Conservation (phyloP, 805 yeast species). For the Pichia heedii region DNA sequence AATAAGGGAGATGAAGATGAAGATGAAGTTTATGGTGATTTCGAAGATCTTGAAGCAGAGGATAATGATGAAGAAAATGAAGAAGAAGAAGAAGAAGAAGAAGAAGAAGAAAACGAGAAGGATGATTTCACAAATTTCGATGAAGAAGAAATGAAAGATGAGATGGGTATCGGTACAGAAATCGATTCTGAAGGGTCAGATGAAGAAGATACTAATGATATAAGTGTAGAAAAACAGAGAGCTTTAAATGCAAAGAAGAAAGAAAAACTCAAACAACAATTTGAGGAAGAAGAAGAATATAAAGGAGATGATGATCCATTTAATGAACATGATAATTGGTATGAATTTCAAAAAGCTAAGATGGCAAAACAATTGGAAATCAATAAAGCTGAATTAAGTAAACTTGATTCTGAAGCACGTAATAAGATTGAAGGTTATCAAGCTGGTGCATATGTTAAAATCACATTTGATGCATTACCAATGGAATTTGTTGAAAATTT, state of each 20-base stretch:
- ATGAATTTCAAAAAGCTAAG: constrained; percentile 92
- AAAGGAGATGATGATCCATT: constrained; percentile 61
- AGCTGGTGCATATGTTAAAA: constrained; percentile 89
- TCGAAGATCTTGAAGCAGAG: constrained; percentile 22
- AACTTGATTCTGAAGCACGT: constrained; percentile 70
- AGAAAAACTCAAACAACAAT: constrained; percentile 79
- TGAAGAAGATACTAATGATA: constrained; percentile 31
- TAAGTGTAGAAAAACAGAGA: constrained; percentile 67
- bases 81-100: constrained; percentile 32
- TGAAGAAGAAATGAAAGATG: constrained; percentile 38
- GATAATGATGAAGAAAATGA: constrained; percentile 36
- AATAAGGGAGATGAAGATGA: constrained; percentile 15
- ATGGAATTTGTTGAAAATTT: constrained; percentile 85
- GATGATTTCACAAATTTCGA: constrained; percentile 50
- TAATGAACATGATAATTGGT: constrained; percentile 92
- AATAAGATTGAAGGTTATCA: constrained; percentile 80
- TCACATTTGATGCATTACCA: constrained; percentile 76
- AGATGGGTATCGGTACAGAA: constrained; percentile 27
- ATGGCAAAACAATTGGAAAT: constrained; percentile 94
- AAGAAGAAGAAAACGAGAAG: constrained; percentile 35
- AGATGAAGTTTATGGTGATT: constrained; percentile 29
- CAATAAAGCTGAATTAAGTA: constrained; percentile 69
- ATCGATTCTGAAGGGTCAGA: constrained; percentile 29
- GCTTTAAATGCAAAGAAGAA: constrained; percentile 79
- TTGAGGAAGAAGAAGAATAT: constrained; percentile 74